Evolutionary conservation across 2,329 filamentous ascomycete genomes (phyloP), one percentile per base, ranked within the genome.

Genomic region (Hymenoscyphus fructigenus): DNA sequence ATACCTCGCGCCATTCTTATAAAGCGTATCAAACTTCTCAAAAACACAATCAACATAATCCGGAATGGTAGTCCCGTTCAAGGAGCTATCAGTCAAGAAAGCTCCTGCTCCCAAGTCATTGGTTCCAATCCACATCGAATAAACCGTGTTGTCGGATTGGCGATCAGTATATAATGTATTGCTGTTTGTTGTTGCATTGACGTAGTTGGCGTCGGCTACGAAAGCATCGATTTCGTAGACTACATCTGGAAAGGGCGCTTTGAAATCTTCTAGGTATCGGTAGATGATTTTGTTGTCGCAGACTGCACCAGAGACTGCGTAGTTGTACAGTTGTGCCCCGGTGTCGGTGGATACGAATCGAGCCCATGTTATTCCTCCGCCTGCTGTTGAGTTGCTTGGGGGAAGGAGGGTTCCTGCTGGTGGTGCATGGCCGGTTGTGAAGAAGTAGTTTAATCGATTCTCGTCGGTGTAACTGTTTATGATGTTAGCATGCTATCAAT

Each of bases 51-150:
- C 84, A 2, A 87, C 81, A 72, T 88, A 92, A 72, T 88, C 83
- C 1, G 82, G 79, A 5, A 93, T 81, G 1, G 84, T 88, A 28
- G 85, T 87, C 14, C 83, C 84, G 0, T 71, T 59, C 29, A 73
- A 76, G 73, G 92, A 88, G 28, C 80, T 81, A 73, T 92, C 88
- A 4, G 83, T 86, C 36, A 93, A 75, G 73, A 93, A 89, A 9
- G 84, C 88, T 60, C 81, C 77, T 64, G 80, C 81, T 26, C 91
- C 90, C 10, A 94, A 79, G 72, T 95, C 91, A 73, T 94, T 94
- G 28, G 90, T 93, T 2, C 91, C 91, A 71, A 93, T 92, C 89
- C 89, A 93, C 60, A 93, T 83, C 0, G 86, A 83, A 72, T 92
- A 93, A 2, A 91, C 86, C 0, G 90, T 91, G 67, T 88, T 86